Percentiles rank a stretch among this genome's conserved stretches.
Evolutionary conservation across 306 rosid genomes (phyloP).

Genomic region (Ziziphus jujuba): DNA sequence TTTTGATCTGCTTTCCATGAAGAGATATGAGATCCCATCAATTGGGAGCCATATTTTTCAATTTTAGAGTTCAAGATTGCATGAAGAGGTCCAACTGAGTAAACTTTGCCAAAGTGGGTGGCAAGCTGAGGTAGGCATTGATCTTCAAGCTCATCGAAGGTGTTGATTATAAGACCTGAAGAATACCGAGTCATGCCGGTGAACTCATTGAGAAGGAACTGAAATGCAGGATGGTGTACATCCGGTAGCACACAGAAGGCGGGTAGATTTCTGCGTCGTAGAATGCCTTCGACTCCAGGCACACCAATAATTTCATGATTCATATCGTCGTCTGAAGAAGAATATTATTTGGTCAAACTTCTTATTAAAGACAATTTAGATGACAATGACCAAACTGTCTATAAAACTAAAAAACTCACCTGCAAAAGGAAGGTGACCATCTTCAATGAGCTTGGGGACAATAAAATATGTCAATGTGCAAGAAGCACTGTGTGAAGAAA

Average conservation of each 20-base stretch:
- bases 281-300: neutral
- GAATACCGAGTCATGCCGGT: neutral
- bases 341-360: neutral
- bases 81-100: slow-evolving; percentile 23
- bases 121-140: neutral
- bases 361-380: too few species aligned
- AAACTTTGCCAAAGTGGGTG: slow-evolving; percentile 6
- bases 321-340: neutral
- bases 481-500: neutral
- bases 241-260: too few species aligned
- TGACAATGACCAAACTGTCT: neutral
- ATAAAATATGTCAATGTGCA: neutral
- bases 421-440: neutral
- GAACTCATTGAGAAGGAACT: neutral
- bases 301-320: neutral
- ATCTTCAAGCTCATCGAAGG: slow-evolving; percentile 2
- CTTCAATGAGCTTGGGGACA: neutral
- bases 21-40: neutral
- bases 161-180: slow-evolving; percentile 21
- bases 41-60: neutral
- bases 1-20: neutral
- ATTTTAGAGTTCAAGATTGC: neutral
- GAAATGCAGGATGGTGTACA: neutral
- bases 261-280: neutral
- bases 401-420: neutral